Evolutionary conservation across 768 basidiomycete genomes (phyloP).

Genomic region (Saitozyma sp.): DNA sequence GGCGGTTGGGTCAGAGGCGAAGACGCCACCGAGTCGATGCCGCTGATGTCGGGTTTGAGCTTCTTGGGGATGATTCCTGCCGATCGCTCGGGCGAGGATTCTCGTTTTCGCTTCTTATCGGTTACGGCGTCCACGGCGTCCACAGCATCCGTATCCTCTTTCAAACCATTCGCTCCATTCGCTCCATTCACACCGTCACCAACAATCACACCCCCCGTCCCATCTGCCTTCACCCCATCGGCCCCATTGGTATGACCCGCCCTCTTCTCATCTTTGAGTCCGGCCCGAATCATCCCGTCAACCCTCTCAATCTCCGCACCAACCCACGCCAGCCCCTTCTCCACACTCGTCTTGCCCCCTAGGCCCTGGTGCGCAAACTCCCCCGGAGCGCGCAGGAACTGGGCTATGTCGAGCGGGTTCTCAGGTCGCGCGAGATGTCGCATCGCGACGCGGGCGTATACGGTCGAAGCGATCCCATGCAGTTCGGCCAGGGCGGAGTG

Average conservation of each 20-base stretch:
- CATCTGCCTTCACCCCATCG: no score
- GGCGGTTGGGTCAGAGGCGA: no score
- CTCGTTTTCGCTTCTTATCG: no score
- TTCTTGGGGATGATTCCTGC: no score
- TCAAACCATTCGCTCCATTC: no score
- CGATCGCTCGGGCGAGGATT: no score
- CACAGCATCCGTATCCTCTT: background rate
- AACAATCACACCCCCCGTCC: no score
- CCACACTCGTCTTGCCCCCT: slow-evolving; percentile 24
- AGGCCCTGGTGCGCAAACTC: slow-evolving; percentile 34
- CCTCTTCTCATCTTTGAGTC: background rate
- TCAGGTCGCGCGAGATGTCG: slow-evolving; percentile 14
- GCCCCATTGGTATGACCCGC: background rate
- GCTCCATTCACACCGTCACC: no score
- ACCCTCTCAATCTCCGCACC: slow-evolving; percentile 11
- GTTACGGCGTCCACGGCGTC: no score
- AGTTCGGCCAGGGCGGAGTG: no score
- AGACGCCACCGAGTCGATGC: no score
- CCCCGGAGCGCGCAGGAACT: slow-evolving; percentile 21
- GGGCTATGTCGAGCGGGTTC: slow-evolving; percentile 35
- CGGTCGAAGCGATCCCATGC: background rate
- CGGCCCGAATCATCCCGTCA: background rate
- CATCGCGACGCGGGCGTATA: slow-evolving; percentile 6
- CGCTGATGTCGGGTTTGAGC: no score
- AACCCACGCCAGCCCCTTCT: slow-evolving; percentile 26